These are phyloP conservation scores for Aristolochia fimbriata DNA, from an alignment of 164 flowering plant genomes.

Conservation along the genomic window DNA sequence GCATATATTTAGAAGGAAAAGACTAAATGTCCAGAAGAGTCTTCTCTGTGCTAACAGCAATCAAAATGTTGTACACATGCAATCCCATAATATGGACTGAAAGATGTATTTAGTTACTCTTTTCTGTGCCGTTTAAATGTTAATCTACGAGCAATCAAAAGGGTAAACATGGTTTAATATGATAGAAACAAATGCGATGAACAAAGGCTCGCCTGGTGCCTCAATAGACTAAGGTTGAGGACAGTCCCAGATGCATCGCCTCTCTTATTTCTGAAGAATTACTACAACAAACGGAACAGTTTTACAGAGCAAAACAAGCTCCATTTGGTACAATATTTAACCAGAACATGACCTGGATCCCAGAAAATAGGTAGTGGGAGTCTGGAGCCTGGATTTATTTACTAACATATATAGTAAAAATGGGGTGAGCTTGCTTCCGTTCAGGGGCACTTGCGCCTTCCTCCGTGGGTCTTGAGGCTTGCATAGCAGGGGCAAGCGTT, in stretches of 20 bases:
- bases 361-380: not conserved
- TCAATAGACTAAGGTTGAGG: too few relatives aligned
- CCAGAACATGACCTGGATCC: not conserved
- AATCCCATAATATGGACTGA: not conserved
- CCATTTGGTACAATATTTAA: not conserved
- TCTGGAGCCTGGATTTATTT: not conserved
- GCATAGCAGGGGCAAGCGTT: slow-evolving; percentile 62
- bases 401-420: not conserved
- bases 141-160: slow-evolving; percentile 13
- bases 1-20: not conserved
- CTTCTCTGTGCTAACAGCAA: not conserved
- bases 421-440: not conserved
- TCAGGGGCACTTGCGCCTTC: slow-evolving; percentile 23
- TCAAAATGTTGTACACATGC: too few relatives aligned
- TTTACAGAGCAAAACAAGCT: not conserved
- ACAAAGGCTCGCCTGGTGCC: too few relatives aligned
- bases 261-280: too few relatives aligned
- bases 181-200: too few relatives aligned
- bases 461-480: slow-evolving; percentile 20
- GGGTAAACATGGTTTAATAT: too few relatives aligned
- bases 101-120: not conserved
- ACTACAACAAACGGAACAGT: not conserved
- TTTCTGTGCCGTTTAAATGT: slow-evolving; percentile 9
- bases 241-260: too few relatives aligned
- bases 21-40: not conserved